Percentiles rank a stretch among this genome's conserved stretches.
These are phyloP conservation scores for Aureobasidium sp. DNA, from an alignment of 2,329 filamentous ascomycete genomes.

Conservation along the genomic window DNA sequence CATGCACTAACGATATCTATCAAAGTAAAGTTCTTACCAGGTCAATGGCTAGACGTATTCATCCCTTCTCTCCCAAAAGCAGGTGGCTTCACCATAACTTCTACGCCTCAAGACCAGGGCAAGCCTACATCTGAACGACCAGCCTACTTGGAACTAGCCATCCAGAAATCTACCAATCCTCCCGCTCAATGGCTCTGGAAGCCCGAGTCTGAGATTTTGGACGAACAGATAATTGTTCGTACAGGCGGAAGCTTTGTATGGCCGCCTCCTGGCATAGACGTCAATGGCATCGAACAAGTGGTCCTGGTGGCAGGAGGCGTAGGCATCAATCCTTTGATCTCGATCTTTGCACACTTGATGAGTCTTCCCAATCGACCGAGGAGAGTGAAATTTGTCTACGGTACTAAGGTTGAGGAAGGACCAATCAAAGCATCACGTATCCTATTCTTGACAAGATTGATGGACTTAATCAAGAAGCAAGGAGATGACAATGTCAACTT, in stretches of 20 bases:
- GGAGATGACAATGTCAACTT: constrained; percentile 22
- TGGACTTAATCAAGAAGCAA: constrained; percentile 23
- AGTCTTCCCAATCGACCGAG: constrained; percentile 22
- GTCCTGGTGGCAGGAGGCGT: constrained; percentile 77
- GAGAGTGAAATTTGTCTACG: constrained; percentile 58
- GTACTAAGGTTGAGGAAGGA: constrained; percentile 38
- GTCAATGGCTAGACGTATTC: constrained; percentile 84
- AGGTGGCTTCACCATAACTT: constrained; percentile 85
- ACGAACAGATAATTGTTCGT: constrained; percentile 55
- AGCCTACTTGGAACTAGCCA: constrained; percentile 66
- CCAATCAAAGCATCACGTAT: constrained; percentile 30
- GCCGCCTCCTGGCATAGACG: constrained; percentile 52
- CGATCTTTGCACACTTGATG: constrained; percentile 58
- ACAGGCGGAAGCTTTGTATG: constrained; percentile 77
- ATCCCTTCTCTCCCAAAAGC: constrained; percentile 61
- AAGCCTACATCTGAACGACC: constrained; percentile 19
- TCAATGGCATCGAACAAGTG: constrained; percentile 46
- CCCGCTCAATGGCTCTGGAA: constrained; percentile 72
- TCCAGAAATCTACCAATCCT: constrained; percentile 66
- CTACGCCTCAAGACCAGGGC: constrained; percentile 51
- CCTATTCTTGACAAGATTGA: constrained; percentile 42
- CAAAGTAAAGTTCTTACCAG: constrained; percentile 60
- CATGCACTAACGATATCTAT: neutral
- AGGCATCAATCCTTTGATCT: constrained; percentile 73
- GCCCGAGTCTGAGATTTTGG: constrained; percentile 48